These are phyloP conservation scores for Stagonosporopsis rhizophila DNA, from an alignment of 2,329 filamentous ascomycete species.

Conservation along the genomic window DNA sequence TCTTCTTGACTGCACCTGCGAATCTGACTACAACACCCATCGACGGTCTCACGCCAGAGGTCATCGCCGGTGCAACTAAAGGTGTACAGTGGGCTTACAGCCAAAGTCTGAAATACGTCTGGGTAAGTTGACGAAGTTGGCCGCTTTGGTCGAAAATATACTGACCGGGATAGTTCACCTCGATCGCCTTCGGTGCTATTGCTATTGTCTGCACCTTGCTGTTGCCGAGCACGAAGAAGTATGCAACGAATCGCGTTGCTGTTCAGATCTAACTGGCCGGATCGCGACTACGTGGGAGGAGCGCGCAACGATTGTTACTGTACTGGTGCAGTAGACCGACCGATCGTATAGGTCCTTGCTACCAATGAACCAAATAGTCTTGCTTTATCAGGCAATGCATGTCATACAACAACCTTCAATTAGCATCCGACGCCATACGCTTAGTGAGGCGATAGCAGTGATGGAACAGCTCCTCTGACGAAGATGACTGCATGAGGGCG, in stretches of 20 bases:
- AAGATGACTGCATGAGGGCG: conserved; percentile 5
- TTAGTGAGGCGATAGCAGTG: conserved; percentile 1
- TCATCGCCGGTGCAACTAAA: conserved; percentile 35
- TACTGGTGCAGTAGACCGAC: background rate
- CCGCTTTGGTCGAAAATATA: background rate
- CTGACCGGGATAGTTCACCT: conserved; percentile 27
- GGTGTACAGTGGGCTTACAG: conserved; percentile 42
- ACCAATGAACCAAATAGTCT: background rate
- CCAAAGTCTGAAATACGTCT: conserved; percentile 43
- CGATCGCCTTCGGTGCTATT: conserved; percentile 41
- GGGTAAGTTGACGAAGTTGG: conserved; percentile 4
- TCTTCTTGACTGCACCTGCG: conserved; percentile 37
- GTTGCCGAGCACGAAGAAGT: conserved; percentile 43
- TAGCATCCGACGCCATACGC: background rate
- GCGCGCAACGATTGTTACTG: background rate
- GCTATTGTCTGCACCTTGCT: conserved; percentile 40
- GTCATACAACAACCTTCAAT: background rate
- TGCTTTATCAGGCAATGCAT: background rate
- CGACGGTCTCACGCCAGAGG: conserved; percentile 36
- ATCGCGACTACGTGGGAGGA: background rate
- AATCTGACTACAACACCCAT: conserved; percentile 24
- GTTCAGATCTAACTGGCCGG: conserved; percentile 30
- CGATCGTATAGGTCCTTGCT: background rate
- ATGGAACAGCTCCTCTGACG: background rate
- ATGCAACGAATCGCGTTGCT: conserved; percentile 42